Evolutionary conservation across 1,284 basidiomycete genomes (phyloP).

Genomic region (Sporisorium reilianum): DNA sequence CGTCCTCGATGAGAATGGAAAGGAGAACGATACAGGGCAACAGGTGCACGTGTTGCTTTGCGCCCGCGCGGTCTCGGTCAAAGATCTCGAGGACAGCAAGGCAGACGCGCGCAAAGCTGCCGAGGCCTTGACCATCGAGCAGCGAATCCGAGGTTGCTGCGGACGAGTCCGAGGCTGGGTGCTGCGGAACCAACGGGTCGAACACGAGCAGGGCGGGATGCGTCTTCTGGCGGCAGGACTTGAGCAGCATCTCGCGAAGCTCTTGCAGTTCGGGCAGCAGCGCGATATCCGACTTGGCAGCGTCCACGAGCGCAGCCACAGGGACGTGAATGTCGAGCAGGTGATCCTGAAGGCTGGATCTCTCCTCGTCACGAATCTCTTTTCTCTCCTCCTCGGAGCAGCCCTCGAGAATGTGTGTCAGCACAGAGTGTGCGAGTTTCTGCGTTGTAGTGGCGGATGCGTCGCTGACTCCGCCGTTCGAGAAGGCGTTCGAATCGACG

Average conservation of each 20-base stretch:
- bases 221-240: constrained; percentile 18
- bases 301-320: constrained; percentile 18
- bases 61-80: constrained; percentile 75
- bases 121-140: constrained; percentile 73
- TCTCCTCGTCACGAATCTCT: constrained; percentile 17
- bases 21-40: constrained; percentile 68
- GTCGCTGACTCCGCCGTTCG: not conserved
- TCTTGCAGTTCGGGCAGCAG: constrained; percentile 29
- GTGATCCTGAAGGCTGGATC: constrained; percentile 26
- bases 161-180: not conserved
- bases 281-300: constrained; percentile 1
- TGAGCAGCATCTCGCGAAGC: constrained; percentile 33
- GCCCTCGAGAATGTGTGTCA: not conserved
- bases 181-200: constrained; percentile 34
- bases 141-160: constrained; percentile 9
- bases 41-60: constrained; percentile 76
- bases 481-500: not conserved
- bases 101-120: constrained; percentile 77
- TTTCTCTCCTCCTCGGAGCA: constrained; percentile 7
- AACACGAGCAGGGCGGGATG: constrained; percentile 39
- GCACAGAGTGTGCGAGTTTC: not conserved
- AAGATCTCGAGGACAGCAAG: constrained; percentile 76
- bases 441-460: not conserved
- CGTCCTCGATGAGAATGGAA: constrained; percentile 69
- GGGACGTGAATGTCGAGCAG: constrained; percentile 42